Evolutionary conservation across 179 eudicot species (phyloP).

Genomic region (Corrigiola litoralis): DNA sequence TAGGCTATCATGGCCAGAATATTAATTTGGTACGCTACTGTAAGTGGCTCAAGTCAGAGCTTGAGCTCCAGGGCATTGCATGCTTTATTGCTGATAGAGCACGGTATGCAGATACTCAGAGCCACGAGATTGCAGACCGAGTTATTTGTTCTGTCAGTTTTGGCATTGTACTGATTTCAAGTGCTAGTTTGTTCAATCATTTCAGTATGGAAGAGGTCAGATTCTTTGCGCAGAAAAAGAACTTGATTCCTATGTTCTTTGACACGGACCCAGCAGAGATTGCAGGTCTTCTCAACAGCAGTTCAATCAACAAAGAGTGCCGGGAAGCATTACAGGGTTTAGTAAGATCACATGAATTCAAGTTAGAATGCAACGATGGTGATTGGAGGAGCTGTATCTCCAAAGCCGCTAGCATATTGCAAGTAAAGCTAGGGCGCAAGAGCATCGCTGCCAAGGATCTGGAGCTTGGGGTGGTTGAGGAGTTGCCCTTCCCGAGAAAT

Average conservation of each 20-base stretch:
- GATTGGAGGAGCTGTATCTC: constrained; percentile 72
- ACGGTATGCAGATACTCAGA: constrained; percentile 67
- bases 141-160: constrained; percentile 75
- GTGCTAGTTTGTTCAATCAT: constrained; percentile 45
- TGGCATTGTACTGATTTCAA: constrained; percentile 68
- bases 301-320: constrained; percentile 52
- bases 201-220: constrained; percentile 67
- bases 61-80: constrained; percentile 83
- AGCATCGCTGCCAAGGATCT: constrained; percentile 51
- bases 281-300: constrained; percentile 24
- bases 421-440: constrained; percentile 68
- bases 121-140: constrained; percentile 84
- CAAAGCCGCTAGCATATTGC: constrained; percentile 55
- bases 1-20: constrained; percentile 71
- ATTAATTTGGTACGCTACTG: constrained; percentile 57
- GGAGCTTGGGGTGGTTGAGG: constrained; percentile 35
- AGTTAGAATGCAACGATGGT: constrained; percentile 53
- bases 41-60: constrained; percentile 92
- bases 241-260: constrained; percentile 71
- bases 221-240: constrained; percentile 82
- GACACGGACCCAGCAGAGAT: constrained; percentile 48
- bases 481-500: constrained; percentile 69
- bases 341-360: constrained; percentile 49
- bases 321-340: constrained; percentile 66
- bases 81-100: constrained; percentile 81